Conservation (phyloP, 169 alveolate species). For the Plasmodium yoelii region DNA sequence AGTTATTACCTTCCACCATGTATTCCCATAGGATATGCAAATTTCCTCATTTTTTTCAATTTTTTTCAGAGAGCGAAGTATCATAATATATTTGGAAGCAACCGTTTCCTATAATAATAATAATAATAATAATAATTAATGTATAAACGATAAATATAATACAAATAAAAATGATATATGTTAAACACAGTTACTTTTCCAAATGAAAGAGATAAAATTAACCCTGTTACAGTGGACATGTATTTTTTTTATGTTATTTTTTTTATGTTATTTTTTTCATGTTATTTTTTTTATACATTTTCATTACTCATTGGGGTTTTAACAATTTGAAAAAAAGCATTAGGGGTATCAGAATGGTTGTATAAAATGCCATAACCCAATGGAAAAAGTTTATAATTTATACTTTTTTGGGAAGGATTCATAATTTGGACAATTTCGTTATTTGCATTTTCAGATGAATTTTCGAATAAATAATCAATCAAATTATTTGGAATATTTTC, state of each 20-base stretch:
- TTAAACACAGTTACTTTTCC: no score
- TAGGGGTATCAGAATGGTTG: constrained; percentile 54
- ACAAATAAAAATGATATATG: not conserved
- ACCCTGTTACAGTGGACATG: no score
- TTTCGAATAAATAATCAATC: constrained; percentile 45
- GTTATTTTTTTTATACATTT: not conserved
- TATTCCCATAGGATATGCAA: constrained; percentile 56
- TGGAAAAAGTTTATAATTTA: constrained; percentile 44
- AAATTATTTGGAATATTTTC: constrained; percentile 50
- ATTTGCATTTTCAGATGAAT: constrained; percentile 13
- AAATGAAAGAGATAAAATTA: no score
- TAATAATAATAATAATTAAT: not conserved
- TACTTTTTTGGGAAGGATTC: constrained; percentile 1
- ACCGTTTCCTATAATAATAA: constrained; percentile 21
- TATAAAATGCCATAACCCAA: constrained; percentile 67
- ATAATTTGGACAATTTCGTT: constrained; percentile 22
- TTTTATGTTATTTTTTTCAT: no score
- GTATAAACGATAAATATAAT: not conserved
- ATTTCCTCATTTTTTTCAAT: constrained; percentile 39
- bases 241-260: no score
- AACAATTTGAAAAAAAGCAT: constrained; percentile 55
- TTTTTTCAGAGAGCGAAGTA: constrained; percentile 31
- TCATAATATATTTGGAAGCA: constrained; percentile 32
- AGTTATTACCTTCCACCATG: constrained; percentile 57
- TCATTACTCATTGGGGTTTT: constrained; percentile 11